Base-by-base conservation (phyloP, 805 yeast genomes). In the Ogataea paradorogensis region DNA sequence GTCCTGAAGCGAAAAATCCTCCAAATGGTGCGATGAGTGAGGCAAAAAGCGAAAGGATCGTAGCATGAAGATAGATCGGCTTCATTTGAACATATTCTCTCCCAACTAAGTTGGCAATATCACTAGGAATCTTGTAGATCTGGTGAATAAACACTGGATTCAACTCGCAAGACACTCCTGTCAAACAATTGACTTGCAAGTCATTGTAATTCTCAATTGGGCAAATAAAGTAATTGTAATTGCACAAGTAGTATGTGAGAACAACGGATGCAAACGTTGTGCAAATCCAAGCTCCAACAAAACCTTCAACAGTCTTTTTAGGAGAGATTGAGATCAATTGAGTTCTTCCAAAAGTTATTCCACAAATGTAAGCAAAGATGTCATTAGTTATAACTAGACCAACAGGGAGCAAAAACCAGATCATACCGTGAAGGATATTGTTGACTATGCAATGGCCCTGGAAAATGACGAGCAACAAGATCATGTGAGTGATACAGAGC, bases 11-110 rank as follows among this genome's bases (percentile, higher is more conserved):
- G 56, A 93, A 93, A 63, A 93, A 93, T 1, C 99, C 99, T 39
- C 99, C 99, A 60, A 93, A 93, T 44, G 99, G 99, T 3, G 99
- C 99, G 62, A 93, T 83, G 50, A 93, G 73, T 0, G 98, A 91
- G 2, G 99, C 98, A 71, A 93, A 93, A 3, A 95, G 84, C 11
- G 97, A 95, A 45, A 91, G 68, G 30, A 82, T 74, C 42, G 88
- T 74, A 1, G 95, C 82, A 61, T 93, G 99, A 70, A 90, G 76
- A 63, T 91, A 89, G 36, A 93, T 81, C 33, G 99, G 98, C 56
- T 85, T 87, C 31, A 89, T 55, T 11, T 80, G 73, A 13, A 88
- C 59, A 22, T 69, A 70, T 9, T 76, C 77, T 25, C 69, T 45
- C 8, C 50, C 51, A 5, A 61, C 37, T 3, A 61, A 47, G 15